phyloP scores from a whole-genome alignment of 495 filamentous ascomycete species.

The Thozetella sp. region DNA sequence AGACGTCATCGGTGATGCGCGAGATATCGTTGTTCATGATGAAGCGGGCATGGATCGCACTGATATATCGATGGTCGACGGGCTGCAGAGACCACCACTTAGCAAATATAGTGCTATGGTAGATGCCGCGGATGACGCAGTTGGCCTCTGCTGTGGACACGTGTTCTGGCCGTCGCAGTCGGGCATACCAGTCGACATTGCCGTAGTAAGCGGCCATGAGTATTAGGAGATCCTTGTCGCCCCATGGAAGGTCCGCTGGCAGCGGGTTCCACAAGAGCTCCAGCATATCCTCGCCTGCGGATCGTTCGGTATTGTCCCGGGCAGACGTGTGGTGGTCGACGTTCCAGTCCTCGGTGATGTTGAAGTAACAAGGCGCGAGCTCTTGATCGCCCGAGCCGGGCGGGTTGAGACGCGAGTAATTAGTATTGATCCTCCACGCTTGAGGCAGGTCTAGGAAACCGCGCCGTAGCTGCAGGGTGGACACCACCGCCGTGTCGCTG shows the following conservation, averaged over 20 bases:
- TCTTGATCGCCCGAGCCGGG: background rate
- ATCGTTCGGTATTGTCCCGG: background rate
- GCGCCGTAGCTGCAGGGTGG: constrained; percentile 4
- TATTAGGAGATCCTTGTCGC: constrained; percentile 15
- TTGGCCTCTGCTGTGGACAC: background rate
- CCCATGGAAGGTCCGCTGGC: constrained; percentile 11
- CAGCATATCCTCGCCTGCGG: background rate
- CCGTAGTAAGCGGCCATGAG: constrained; percentile 16
- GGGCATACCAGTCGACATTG: constrained; percentile 15
- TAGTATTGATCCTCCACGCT: background rate
- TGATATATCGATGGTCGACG: background rate
- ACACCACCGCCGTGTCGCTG: constrained; percentile 13
- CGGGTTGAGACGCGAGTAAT: background rate
- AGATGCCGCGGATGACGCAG: constrained; percentile 13
- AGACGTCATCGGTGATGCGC: background rate
- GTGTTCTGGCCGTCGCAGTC: constrained; percentile 8
- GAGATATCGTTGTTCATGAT: background rate
- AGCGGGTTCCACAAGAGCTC: constrained; percentile 7
- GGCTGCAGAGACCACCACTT: background rate
- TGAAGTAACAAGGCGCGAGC: constrained; percentile 1
- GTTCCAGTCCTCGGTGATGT: constrained; percentile 15
- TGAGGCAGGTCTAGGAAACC: background rate
- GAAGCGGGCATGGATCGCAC: background rate
- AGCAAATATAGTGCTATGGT: constrained; percentile 14
- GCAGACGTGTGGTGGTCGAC: constrained; percentile 2